A percentile compares a stretch with the other conserved stretches of the same genome.
phyloP scores from a whole-genome alignment of 2,329 filamentous ascomycete species.

The Penicillium sp. region DNA sequence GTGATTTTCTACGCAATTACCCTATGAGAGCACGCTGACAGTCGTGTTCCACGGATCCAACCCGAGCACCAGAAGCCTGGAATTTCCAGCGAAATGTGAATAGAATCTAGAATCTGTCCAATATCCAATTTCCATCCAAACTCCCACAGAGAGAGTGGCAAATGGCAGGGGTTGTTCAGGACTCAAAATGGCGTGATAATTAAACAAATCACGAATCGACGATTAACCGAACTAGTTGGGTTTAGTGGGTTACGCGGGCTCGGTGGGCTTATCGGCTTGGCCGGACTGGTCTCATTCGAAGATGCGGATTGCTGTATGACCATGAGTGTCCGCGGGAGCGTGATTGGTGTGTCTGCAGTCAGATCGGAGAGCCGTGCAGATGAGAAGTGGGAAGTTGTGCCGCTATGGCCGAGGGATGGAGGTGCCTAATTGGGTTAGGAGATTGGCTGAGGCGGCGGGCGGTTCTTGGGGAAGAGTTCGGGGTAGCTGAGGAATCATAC shows the following conservation, averaged over 20 bases:
- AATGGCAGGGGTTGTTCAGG: not conserved
- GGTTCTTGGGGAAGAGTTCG: not conserved
- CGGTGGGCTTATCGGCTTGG: not conserved
- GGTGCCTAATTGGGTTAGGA: not conserved
- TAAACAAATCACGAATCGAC: constrained; percentile 21
- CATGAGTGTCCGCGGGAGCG: not conserved
- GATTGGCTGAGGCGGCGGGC: not conserved
- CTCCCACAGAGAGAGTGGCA: not conserved
- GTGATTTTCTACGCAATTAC: not conserved
- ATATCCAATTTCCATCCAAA: not conserved
- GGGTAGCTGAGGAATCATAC: not conserved
- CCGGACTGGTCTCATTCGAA: not conserved
- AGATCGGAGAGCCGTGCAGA: not conserved
- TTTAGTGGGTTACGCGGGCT: not conserved
- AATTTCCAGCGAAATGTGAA: not conserved
- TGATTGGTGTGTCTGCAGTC: not conserved
- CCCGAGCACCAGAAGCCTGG: not conserved
- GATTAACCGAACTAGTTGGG: constrained; percentile 1
- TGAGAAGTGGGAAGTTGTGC: not conserved
- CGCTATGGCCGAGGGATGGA: not conserved
- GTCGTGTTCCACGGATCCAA: not conserved
- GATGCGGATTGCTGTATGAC: not conserved
- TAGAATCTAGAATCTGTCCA: not conserved
- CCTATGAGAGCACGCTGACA: not conserved
- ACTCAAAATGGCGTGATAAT: constrained; percentile 23